Percentiles rank a stretch among this genome's conserved stretches.
Evolutionary conservation across 2,329 filamentous ascomycete genomes (phyloP).

Genomic region (Phyllosticta citrichinensis): DNA sequence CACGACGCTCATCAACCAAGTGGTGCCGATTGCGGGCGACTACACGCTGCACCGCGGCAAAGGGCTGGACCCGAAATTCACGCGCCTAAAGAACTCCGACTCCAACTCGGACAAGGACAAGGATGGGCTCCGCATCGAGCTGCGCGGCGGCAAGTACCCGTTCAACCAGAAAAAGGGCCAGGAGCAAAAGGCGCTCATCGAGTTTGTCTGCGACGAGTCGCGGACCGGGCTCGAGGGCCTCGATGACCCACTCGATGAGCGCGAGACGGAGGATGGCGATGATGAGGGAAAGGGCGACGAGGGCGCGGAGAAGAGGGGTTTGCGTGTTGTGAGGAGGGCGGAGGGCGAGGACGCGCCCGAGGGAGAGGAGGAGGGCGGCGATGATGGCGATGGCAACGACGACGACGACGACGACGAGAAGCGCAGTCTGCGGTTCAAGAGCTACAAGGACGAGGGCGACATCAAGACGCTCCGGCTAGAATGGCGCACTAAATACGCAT

Average conservation of each 20-base stretch:
- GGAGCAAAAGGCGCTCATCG: conserved; percentile 67
- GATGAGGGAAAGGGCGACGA: conserved; percentile 33
- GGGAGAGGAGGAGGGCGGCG: background rate
- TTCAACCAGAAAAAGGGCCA: conserved; percentile 38
- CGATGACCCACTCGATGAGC: conserved; percentile 26
- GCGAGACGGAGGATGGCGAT: conserved; percentile 26
- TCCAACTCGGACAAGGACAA: conserved; percentile 55
- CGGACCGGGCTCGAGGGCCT: conserved; percentile 48
- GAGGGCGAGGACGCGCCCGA: conserved; percentile 6
- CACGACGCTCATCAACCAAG: conserved; percentile 41
- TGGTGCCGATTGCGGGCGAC: conserved; percentile 66
- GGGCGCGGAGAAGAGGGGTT: conserved; percentile 20
- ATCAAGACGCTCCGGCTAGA: conserved; percentile 59
- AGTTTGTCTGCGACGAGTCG: conserved; percentile 71
- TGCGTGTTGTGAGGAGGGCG: conserved; percentile 18
- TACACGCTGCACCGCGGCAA: conserved; percentile 25
- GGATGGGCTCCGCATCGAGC: conserved; percentile 61
- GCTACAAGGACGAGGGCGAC: conserved; percentile 55
- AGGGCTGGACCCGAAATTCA: conserved; percentile 54
- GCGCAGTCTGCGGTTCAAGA: conserved; percentile 58
- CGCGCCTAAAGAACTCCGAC: conserved; percentile 54
- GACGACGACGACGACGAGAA: conserved; percentile 20
- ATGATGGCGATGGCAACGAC: conserved; percentile 19
- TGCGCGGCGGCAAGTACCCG: conserved; percentile 49
- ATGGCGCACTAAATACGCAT: conserved; percentile 84